A percentile compares a stretch with the other conserved stretches of the same genome.
Evolutionary conservation across 495 filamentous ascomycete genomes (phyloP).

Genomic region (Xylaria intraflava): DNA sequence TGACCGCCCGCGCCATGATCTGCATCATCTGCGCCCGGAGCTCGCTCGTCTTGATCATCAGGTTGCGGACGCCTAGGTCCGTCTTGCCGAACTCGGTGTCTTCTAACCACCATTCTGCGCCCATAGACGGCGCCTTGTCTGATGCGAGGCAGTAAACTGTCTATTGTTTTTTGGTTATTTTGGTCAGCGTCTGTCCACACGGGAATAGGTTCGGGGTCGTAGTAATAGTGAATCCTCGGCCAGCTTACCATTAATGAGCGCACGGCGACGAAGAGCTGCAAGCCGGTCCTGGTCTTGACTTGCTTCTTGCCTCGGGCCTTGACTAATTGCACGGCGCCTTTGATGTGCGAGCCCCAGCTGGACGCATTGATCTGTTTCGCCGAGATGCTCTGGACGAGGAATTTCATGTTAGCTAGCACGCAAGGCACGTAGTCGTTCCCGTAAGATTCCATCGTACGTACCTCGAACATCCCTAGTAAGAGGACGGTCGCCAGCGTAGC

Average conservation of each 20-base stretch:
- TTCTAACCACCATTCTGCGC: constrained; percentile 46
- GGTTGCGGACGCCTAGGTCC: constrained; percentile 34
- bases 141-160: constrained; percentile 43
- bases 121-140: constrained; percentile 39
- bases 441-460: constrained; percentile 34
- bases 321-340: constrained; percentile 49
- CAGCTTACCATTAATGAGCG: constrained; percentile 47
- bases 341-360: constrained; percentile 49
- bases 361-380: constrained; percentile 38
- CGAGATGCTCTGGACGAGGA: constrained; percentile 40
- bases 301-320: constrained; percentile 47
- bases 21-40: constrained; percentile 39
- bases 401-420: background rate
- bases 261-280: constrained; percentile 47
- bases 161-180: constrained; percentile 13
- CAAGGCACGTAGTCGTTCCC: background rate
- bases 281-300: constrained; percentile 38
- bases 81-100: constrained; percentile 34
- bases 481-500: constrained; percentile 56
- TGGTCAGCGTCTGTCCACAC: background rate
- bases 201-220: background rate
- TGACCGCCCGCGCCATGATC: constrained; percentile 28
- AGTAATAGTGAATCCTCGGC: no score
- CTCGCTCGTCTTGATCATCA: constrained; percentile 41
- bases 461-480: constrained; percentile 59